phyloP scores from a whole-genome alignment of 2,329 filamentous ascomycete genomes.

The Teratosphaeria zuluensis region DNA sequence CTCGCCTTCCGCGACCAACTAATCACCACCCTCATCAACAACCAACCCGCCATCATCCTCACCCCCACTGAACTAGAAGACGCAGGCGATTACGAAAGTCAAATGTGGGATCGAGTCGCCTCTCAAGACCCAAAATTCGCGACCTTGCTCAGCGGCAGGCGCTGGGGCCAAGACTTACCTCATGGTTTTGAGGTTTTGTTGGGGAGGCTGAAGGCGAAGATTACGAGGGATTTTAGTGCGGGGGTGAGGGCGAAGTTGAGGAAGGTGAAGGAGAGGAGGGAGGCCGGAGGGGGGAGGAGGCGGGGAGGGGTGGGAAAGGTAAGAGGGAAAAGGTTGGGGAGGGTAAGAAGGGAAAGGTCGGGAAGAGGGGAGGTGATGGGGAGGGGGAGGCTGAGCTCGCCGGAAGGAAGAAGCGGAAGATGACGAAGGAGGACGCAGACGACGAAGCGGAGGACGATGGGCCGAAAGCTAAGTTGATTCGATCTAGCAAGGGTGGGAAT shows the following conservation, averaged over 20 bases:
- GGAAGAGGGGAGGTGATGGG: background rate
- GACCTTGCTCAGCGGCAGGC: background rate
- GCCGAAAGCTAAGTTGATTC: background rate
- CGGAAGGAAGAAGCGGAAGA: background rate
- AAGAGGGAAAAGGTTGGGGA: no score
- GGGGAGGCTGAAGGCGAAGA: background rate
- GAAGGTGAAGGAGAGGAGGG: background rate
- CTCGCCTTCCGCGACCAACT: background rate
- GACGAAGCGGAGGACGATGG: background rate
- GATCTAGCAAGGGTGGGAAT: background rate
- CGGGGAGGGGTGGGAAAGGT: background rate
- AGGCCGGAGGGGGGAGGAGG: background rate
- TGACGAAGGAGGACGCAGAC: background rate
- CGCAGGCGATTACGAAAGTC: background rate
- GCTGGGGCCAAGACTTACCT: background rate
- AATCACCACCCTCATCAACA: background rate
- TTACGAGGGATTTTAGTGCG: background rate
- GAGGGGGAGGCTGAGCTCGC: background rate
- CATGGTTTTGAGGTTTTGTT: background rate
- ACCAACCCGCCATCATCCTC: background rate
- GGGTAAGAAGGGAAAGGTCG: no score
- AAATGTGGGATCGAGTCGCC: background rate
- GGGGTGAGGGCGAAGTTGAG: background rate
- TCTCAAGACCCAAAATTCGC: background rate
- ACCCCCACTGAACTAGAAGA: background rate